Conservation (phyloP, 2,329 filamentous ascomycete genomes). For the Calonectria hawksworthii region DNA sequence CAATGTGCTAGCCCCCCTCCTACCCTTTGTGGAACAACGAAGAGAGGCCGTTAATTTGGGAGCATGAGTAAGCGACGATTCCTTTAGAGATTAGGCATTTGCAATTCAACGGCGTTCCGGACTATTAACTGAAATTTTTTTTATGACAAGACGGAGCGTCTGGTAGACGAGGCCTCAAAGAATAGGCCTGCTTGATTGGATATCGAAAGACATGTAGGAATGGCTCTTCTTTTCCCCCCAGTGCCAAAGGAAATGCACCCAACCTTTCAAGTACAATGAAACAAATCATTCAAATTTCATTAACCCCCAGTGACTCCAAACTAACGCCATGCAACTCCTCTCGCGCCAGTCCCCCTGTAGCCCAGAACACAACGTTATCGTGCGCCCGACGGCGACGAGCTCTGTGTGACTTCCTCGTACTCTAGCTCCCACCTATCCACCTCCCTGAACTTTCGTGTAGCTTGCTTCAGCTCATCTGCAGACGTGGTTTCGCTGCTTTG, state of each 20-base stretch:
- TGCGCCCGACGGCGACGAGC: constrained; percentile 66
- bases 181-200: constrained; percentile 36
- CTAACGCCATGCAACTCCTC: constrained; percentile 28
- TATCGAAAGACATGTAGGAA: constrained; percentile 34
- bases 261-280: constrained; percentile 24
- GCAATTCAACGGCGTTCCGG: constrained; percentile 33
- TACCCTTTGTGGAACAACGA: constrained; percentile 78
- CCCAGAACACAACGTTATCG: constrained; percentile 51
- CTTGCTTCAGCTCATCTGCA: constrained; percentile 69
- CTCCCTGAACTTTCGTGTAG: constrained; percentile 75
- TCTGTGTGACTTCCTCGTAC: constrained; percentile 74
- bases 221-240: constrained; percentile 12
- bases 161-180: constrained; percentile 25
- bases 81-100: constrained; percentile 7
- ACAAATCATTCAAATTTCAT: constrained; percentile 41
- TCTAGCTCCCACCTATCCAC: constrained; percentile 78
- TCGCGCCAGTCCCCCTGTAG: neutral
- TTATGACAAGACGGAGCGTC: constrained; percentile 13
- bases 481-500: constrained; percentile 55
- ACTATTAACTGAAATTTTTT: constrained; percentile 28
- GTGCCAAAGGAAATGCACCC: constrained; percentile 15
- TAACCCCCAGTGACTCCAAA: constrained; percentile 32
- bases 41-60: constrained; percentile 64
- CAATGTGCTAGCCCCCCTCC: constrained; percentile 77
- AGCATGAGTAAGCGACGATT: neutral